Evolutionary conservation across 352 stramenopile genomes (phyloP).

Genomic region (Blastocystis sp.): DNA sequence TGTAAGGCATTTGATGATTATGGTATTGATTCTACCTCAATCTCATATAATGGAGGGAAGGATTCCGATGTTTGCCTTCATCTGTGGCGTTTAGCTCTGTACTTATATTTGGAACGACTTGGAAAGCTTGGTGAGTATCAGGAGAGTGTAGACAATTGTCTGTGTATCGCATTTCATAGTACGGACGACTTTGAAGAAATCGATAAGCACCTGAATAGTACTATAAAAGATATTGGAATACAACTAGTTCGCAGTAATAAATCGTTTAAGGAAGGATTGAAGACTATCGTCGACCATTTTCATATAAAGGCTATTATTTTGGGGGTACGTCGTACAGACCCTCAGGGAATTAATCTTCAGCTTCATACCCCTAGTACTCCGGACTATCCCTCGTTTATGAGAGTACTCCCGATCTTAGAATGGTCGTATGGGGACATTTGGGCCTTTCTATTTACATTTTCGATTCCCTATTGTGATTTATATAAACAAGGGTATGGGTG

Average conservation of each 20-base stretch:
- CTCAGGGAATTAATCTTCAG: background rate
- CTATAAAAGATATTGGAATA: slow-evolving; percentile 5
- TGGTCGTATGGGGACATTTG: slow-evolving; percentile 66
- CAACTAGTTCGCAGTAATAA: background rate
- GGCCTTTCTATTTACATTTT: slow-evolving; percentile 33
- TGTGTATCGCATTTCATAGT: slow-evolving; percentile 52
- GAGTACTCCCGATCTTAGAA: slow-evolving; percentile 23
- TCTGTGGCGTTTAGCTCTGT: slow-evolving; percentile 16
- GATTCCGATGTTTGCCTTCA: slow-evolving; percentile 54
- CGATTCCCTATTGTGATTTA: slow-evolving; percentile 55
- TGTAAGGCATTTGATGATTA: slow-evolving; percentile 22
- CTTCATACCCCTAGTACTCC: slow-evolving; percentile 14
- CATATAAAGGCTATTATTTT: slow-evolving; percentile 10
- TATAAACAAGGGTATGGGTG: slow-evolving; percentile 15
- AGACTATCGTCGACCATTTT: background rate
- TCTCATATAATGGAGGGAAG: slow-evolving; percentile 64
- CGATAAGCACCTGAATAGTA: background rate
- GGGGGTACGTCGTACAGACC: slow-evolving; percentile 19
- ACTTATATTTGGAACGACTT: slow-evolving; percentile 26
- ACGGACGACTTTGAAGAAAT: slow-evolving; percentile 57
- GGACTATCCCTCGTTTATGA: slow-evolving; percentile 57
- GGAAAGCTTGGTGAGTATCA: background rate
- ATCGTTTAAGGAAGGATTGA: slow-evolving; percentile 51
- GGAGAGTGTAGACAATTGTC: slow-evolving; percentile 1
- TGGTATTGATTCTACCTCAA: background rate